These are phyloP conservation scores for Microglena sp. DNA, from an alignment of 139 green algal species.

Conservation along the genomic window DNA sequence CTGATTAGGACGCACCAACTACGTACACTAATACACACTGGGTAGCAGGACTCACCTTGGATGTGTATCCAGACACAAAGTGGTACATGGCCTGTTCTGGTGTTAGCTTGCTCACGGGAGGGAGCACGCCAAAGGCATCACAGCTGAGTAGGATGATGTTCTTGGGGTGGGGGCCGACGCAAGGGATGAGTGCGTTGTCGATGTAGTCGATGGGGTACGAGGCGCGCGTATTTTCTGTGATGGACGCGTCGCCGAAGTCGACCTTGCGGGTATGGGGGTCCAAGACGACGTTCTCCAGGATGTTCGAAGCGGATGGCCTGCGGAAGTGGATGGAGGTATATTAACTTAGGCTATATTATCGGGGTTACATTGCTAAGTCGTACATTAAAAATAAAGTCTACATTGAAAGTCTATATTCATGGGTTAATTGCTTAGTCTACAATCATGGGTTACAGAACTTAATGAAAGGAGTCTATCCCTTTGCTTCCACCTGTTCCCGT, in stretches of 20 bases:
- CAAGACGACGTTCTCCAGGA: constrained; percentile 93
- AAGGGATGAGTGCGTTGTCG: constrained; percentile 82
- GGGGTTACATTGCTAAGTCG: too few relatives aligned
- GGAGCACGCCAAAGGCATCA: constrained; percentile 87
- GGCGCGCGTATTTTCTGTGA: constrained; percentile 35
- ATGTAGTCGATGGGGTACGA: constrained; percentile 95
- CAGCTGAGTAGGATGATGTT: constrained; percentile 44
- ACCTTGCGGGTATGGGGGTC: constrained; percentile 51
- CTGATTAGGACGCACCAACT: too few relatives aligned
- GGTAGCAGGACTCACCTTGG: constrained; percentile 81
- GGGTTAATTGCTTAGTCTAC: too few relatives aligned
- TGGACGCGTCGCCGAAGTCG: constrained; percentile 46
- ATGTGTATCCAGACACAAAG: constrained; percentile 94
- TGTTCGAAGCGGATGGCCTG: too few relatives aligned
- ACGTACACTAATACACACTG: too few relatives aligned
- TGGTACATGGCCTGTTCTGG: constrained; percentile 95
- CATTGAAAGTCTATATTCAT: too few relatives aligned
- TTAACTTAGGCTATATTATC: too few relatives aligned
- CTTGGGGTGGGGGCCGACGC: constrained; percentile 75
- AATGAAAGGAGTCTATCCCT: too few relatives aligned
- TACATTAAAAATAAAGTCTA: too few relatives aligned
- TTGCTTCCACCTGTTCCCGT: too few relatives aligned
- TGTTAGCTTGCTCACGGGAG: constrained; percentile 70
- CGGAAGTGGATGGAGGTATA: too few relatives aligned
- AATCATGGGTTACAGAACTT: too few relatives aligned